These are phyloP conservation scores for Spinacia oleracea DNA, from an alignment of 179 eudicot genomes.

Conservation along the genomic window DNA sequence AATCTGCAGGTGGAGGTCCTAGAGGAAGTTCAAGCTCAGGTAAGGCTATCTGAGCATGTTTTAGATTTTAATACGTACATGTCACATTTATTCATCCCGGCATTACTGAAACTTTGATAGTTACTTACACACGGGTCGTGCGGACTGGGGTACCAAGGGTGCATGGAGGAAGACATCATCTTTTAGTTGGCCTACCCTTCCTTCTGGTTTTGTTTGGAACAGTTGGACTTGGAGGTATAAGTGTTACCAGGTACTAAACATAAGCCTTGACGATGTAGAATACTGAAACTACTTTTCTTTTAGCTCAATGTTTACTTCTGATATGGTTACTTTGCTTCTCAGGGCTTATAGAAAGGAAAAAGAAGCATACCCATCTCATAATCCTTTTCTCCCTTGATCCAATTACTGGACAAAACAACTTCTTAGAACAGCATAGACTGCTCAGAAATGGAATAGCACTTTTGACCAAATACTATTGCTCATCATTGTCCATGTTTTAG, in stretches of 20 bases:
- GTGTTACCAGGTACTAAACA: slow-evolving; percentile 49
- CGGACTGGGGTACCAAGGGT: slow-evolving; percentile 54
- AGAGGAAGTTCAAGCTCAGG: slow-evolving; percentile 33
- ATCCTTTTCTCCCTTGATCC: slow-evolving; percentile 70
- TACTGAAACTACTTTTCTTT: background rate
- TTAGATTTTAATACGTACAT: background rate
- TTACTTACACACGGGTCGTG: slow-evolving; percentile 49
- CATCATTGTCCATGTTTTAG: background rate
- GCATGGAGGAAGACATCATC: slow-evolving; percentile 48
- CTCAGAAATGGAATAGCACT: background rate
- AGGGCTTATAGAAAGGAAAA: slow-evolving; percentile 75
- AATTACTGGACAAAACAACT: background rate
- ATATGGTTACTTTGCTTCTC: slow-evolving; percentile 16
- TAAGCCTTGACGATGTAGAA: background rate
- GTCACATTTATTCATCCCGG: slow-evolving; percentile 2
- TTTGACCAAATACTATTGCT: background rate
- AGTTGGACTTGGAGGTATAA: slow-evolving; percentile 57
- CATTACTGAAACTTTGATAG: slow-evolving; percentile 22
- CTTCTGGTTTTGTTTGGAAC: slow-evolving; percentile 57
- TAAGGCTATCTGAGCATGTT: slow-evolving; percentile 11
- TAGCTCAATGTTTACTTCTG: background rate
- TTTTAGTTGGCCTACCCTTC: slow-evolving; percentile 57
- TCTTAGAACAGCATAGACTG: background rate
- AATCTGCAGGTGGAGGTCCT: slow-evolving; percentile 41
- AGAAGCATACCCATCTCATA: slow-evolving; percentile 54